Base-by-base conservation (phyloP, 2,329 filamentous ascomycete genomes). In the Didymella arachidicola region DNA sequence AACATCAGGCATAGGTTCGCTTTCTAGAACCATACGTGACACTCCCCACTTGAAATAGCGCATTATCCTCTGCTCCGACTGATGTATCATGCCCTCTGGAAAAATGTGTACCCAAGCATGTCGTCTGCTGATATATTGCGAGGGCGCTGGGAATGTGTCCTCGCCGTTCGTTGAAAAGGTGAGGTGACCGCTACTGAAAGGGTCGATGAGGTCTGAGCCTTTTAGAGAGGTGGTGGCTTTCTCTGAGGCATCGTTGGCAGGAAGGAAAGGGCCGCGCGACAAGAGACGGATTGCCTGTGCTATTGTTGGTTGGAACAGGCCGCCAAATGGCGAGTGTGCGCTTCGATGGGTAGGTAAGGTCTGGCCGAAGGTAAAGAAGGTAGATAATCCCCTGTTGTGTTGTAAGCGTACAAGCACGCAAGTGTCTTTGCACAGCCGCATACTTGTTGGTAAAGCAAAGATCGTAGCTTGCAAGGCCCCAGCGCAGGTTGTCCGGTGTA, bases 31-130 rank as follows among this genome's bases (percentile, higher is more conserved):
- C 57, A 98, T 83, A 2, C 95, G 87, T 7, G 94, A 92, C 1
- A 98, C 84, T 1, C 95, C 95, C 95, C 95, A 99, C 81, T 97
- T 97, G 86, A 98, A 98, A 79, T 99, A 99, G 29, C 95, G 90
- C 83, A 98, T 89, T 7, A 89, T 87, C 68, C 88, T 87, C 41
- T 87, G 81, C 1, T 89, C 85, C 65, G 92, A 88, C 79, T 99
- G 95, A 77, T 98, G 93, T 44, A 97, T 92, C 77, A 91, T 92
- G 46, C 93, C 95, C 79, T 99, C 95, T 12, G 95, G 95, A 77
- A 98, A 98, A 53, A 98, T 89, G 77, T 99, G 95, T 4, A 99
- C 82, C 95, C 95, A 99, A 43, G 87, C 86, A 75, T 91, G 85
- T 44, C 86, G 87, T 68, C 92, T 88, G 63, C 79, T 83, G 2